Conservation (phyloP, 78 protist species). For the Blattamonas nauphoetae region DNA sequence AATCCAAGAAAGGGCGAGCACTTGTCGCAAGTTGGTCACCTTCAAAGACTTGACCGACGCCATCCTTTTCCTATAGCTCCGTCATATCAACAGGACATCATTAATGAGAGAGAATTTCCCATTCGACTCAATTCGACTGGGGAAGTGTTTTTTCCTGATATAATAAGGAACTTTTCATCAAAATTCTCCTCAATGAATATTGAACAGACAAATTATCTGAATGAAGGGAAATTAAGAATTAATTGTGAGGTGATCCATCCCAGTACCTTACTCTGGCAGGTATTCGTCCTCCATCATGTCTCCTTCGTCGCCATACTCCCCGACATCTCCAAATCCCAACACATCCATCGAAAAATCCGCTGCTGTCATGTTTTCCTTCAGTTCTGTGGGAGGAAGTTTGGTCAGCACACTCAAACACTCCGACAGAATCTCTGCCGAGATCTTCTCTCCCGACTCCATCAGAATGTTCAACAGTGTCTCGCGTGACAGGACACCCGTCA, state of each 20-base stretch:
- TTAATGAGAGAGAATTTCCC: too few species aligned
- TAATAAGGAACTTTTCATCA: too few species aligned
- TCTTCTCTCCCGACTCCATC: background rate
- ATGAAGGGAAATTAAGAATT: too few species aligned
- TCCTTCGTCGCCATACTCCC: background rate
- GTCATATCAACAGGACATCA: too few species aligned
- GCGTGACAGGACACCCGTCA: conserved; percentile 26
- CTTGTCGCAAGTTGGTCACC: too few species aligned
- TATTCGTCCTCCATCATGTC: background rate
- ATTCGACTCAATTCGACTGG: background rate
- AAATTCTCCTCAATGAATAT: too few species aligned
- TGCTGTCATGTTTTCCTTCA: background rate
- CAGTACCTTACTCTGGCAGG: background rate
- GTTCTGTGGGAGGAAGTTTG: background rate
- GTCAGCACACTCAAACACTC: background rate
- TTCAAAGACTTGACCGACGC: too few species aligned
- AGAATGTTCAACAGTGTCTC: conserved; percentile 8
- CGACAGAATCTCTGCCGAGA: background rate
- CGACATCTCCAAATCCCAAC: background rate
- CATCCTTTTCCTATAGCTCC: too few species aligned
- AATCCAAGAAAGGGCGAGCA: too few species aligned
- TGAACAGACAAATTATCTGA: too few species aligned
- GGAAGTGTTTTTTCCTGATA: background rate
- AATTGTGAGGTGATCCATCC: background rate
- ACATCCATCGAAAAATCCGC: background rate